These are phyloP conservation scores for Fusarium euwallaceae DNA, from an alignment of 2,329 filamentous ascomycete species.

Conservation along the genomic window DNA sequence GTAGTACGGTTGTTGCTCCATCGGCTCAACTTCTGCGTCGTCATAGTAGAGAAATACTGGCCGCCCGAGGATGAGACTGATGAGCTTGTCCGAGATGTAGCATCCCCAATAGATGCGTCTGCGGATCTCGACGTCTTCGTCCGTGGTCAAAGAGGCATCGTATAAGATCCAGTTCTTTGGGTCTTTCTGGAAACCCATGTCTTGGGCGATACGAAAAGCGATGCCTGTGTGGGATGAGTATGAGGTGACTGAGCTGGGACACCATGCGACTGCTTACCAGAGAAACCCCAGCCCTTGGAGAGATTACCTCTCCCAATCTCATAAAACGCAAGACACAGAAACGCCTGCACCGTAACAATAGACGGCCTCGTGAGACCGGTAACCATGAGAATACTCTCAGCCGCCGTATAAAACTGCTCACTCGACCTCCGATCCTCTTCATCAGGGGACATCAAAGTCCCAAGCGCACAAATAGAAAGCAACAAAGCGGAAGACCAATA, in stretches of 20 bases:
- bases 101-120: slow-evolving; percentile 49
- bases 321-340: slow-evolving; percentile 47
- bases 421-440: slow-evolving; percentile 14
- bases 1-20: slow-evolving; percentile 19
- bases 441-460: slow-evolving; percentile 33
- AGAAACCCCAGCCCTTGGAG: slow-evolving; percentile 48
- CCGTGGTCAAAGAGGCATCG: slow-evolving; percentile 35
- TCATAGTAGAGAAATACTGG: slow-evolving; percentile 5
- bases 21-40: slow-evolving; percentile 13
- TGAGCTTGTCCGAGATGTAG: slow-evolving; percentile 47
- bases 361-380: slow-evolving; percentile 39
- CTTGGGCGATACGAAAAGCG: slow-evolving; percentile 49
- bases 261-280: slow-evolving; percentile 28
- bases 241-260: neutral
- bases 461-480: slow-evolving; percentile 43
- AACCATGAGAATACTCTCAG: slow-evolving; percentile 46
- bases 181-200: slow-evolving; percentile 47
- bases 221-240: slow-evolving; percentile 37
- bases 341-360: slow-evolving; percentile 43
- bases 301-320: slow-evolving; percentile 46
- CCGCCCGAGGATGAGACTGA: slow-evolving; percentile 14
- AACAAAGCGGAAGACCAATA: slow-evolving; percentile 47
- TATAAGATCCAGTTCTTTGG: slow-evolving; percentile 38
- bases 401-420: slow-evolving; percentile 39
- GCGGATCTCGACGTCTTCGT: slow-evolving; percentile 46